Conservation (phyloP, 805 yeast genomes). For the Ascoidea tarda region DNA sequence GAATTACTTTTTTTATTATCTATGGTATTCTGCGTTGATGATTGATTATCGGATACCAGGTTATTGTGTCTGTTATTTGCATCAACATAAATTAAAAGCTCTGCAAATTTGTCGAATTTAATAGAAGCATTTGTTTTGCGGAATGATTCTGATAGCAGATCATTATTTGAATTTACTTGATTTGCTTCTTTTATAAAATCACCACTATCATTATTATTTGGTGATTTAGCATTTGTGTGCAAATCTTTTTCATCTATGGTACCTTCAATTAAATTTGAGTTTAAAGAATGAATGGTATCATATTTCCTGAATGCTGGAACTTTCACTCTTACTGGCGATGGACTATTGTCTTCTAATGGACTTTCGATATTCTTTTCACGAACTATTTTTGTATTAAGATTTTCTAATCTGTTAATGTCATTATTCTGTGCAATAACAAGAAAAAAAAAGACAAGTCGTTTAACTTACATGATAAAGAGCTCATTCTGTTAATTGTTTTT, state of each 20-base stretch:
- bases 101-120: conserved; percentile 6
- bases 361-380: neutral
- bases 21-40: neutral
- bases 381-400: neutral
- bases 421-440: neutral
- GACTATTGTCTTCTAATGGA: neutral
- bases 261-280: conserved; percentile 1
- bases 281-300: too few species aligned
- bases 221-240: conserved; percentile 1
- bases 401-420: neutral
- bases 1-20: neutral
- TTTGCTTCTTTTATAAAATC: neutral
- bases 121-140: conserved; percentile 3
- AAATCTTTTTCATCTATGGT: conserved; percentile 3
- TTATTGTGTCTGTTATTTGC: neutral
- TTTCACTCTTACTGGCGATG: neutral
- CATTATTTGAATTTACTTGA: neutral
- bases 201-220: conserved; percentile 1
- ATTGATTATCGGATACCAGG: neutral
- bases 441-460: neutral
- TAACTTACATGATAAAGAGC: neutral
- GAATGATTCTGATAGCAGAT: too few species aligned
- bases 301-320: conserved; percentile 8
- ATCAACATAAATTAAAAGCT: conserved; percentile 6
- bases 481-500: neutral